A percentile compares a stretch with the other conserved stretches of the same genome.
Evolutionary conservation across 139 green algal genomes (phyloP).

Genomic region (Closterium sp.): DNA sequence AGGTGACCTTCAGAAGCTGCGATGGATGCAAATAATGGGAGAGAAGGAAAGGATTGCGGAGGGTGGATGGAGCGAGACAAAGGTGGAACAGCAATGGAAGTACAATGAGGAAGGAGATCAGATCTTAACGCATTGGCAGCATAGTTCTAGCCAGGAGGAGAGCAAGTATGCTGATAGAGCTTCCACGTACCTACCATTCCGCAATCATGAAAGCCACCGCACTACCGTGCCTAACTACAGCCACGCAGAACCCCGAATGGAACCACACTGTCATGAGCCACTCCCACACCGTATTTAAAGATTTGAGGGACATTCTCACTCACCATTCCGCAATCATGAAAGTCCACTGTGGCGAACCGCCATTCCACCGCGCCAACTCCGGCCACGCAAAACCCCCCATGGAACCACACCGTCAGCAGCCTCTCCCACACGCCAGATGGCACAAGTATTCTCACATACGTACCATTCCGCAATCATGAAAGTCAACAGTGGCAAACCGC

Average conservation of each 20-base stretch:
- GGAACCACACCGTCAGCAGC: conserved; percentile 35
- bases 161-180: no score
- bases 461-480: conserved; percentile 48
- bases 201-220: no score
- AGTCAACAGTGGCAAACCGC: conserved; percentile 11
- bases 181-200: no score
- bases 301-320: neutral
- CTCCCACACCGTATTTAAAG: no score
- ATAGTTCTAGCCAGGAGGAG: no score
- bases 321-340: no score
- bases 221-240: no score
- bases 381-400: conserved; percentile 11
- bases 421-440: neutral
- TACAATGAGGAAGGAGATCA: no score
- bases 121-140: neutral
- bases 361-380: no score
- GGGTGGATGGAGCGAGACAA: neutral
- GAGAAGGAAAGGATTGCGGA: neutral
- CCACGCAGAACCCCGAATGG: no score
- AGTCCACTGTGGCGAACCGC: no score
- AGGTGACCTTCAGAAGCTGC: conserved; percentile 42
- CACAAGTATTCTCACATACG: conserved; percentile 5
- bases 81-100: neutral
- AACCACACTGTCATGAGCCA: no score
- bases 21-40: neutral